A percentile compares a stretch with the other conserved stretches of the same genome.
Evolutionary conservation across 495 filamentous ascomycete species (phyloP).

Genomic region (Daldinia vernicosa): DNA sequence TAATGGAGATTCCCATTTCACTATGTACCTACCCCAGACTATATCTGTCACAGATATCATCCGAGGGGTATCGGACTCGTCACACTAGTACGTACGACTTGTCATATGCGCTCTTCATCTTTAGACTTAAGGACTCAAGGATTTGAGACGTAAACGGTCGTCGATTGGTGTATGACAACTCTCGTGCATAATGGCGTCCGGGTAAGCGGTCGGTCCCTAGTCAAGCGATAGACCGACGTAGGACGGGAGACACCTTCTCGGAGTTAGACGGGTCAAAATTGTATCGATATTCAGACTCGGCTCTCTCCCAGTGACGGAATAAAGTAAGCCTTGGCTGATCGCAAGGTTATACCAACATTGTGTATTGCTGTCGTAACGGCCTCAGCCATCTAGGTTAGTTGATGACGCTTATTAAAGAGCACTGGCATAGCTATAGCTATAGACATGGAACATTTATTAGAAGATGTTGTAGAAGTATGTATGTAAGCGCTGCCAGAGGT

Average conservation of each 20-base stretch:
- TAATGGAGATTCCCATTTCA: constrained; percentile 21
- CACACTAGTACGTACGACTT: constrained; percentile 8
- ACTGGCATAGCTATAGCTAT: not conserved
- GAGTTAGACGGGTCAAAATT: constrained; percentile 24
- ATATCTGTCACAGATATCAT: constrained; percentile 26
- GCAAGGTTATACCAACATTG: constrained; percentile 8
- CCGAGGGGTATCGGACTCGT: constrained; percentile 18
- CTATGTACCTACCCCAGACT: constrained; percentile 29
- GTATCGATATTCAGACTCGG: not conserved
- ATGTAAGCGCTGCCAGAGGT: not conserved
- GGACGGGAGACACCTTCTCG: constrained; percentile 14
- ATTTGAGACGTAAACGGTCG: constrained; percentile 16
- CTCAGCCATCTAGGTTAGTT: not conserved
- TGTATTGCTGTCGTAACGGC: not conserved
- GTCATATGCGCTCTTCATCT: constrained; percentile 12
- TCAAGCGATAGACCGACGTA: constrained; percentile 15
- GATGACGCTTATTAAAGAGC: not conserved
- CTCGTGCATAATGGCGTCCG: constrained; percentile 37
- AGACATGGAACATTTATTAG: not conserved
- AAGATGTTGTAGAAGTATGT: not conserved
- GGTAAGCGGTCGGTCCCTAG: constrained; percentile 22
- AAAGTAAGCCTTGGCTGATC: constrained; percentile 5
- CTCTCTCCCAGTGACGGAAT: not conserved
- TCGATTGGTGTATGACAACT: constrained; percentile 34
- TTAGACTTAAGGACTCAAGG: constrained; percentile 6